Evolutionary conservation across 2,329 filamentous ascomycete species (phyloP), one percentile per base, ranked within the genome.

Genomic region (Tolypocladium endophyticum): DNA sequence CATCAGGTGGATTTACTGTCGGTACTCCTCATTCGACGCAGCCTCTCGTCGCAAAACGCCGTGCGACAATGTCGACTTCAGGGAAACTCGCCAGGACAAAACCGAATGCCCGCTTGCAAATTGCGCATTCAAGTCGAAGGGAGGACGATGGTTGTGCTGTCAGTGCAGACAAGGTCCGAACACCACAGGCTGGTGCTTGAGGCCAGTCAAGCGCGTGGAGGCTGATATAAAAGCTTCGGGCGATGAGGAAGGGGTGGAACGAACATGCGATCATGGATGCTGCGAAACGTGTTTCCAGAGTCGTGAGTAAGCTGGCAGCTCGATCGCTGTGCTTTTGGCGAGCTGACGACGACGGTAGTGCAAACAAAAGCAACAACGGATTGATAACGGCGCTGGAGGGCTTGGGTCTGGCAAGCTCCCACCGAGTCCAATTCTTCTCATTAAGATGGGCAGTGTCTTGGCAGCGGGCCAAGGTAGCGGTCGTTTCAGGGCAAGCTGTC

Each of bases 81-180:
- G 76, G 8, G 70, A 72, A 1, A 73, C 75, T 2, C 79, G 81
- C 64, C 69, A 75, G 43, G 74, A 74, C 60, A 76, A 71, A 43
- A 63, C 71, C 2, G 72, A 74, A 47, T 84, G 81, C 57, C 78
- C 79, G 16, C 69, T 84, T 25, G 72, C 76, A 61, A 77, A 79
- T 65, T 84, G 81, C 66, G 73, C 77, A 63, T 84, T 78, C 69
- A 76, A 76, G 59, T 73, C 74, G 55, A 74, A 81, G 41, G 78
- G 75, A 45, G 76, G 79, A 23, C 74, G 69, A 36, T 84, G 81
- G 81, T 76, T 72, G n/a, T 84, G 81, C 63, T 84, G 81, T 68
- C 66, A 73, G 39, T 84, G 81, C 64, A 71, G 76, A 3, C 73
- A 78, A 45, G 79, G 79, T 0, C 78, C 80, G 23, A 83, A 84